A percentile compares a stretch with the other conserved stretches of the same genome.
phyloP scores from a whole-genome alignment of 768 basidiomycete species.

The Collybiopsis luxurians region DNA sequence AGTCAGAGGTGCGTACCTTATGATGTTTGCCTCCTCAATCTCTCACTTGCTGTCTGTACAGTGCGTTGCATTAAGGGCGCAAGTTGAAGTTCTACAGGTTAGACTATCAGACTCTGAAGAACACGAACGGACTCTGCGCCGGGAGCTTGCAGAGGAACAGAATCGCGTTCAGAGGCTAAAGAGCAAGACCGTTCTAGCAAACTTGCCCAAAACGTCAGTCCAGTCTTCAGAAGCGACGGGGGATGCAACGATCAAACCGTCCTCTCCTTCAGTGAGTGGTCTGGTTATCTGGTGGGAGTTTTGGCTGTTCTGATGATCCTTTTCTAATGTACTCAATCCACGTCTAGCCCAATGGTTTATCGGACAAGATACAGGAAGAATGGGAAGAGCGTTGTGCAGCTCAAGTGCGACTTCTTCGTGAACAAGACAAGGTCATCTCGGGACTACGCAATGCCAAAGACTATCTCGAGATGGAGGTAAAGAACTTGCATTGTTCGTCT shows the following conservation, averaged over 20 bases:
- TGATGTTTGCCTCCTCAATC: background rate
- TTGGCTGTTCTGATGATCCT: slow-evolving; percentile 39
- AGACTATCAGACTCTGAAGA: slow-evolving; percentile 49
- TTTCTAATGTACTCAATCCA: slow-evolving; percentile 36
- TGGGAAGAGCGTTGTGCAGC: slow-evolving; percentile 40
- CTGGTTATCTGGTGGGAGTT: slow-evolving; percentile 66
- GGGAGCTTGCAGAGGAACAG: slow-evolving; percentile 54
- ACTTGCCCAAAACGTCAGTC: slow-evolving; percentile 36
- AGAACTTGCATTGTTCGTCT: background rate
- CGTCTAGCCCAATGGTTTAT: slow-evolving; percentile 37
- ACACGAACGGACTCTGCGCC: slow-evolving; percentile 46
- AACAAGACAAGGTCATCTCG: slow-evolving; percentile 40
- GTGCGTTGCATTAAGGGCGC: slow-evolving; percentile 58
- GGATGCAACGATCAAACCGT: slow-evolving; percentile 49
- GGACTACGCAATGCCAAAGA: slow-evolving; percentile 47
- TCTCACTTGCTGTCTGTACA: slow-evolving; percentile 24
- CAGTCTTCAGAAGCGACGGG: slow-evolving; percentile 37
- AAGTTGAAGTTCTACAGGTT: slow-evolving; percentile 48
- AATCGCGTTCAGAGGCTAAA: slow-evolving; percentile 59
- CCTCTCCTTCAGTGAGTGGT: slow-evolving; percentile 74
- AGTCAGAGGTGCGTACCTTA: slow-evolving; percentile 52
- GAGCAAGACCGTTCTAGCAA: slow-evolving; percentile 50
- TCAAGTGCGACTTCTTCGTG: slow-evolving; percentile 19
- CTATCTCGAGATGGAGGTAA: slow-evolving; percentile 20
- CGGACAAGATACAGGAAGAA: slow-evolving; percentile 32